Evolutionary conservation across 2,329 filamentous ascomycete genomes (phyloP).

Genomic region (Colletotrichum cereale): DNA sequence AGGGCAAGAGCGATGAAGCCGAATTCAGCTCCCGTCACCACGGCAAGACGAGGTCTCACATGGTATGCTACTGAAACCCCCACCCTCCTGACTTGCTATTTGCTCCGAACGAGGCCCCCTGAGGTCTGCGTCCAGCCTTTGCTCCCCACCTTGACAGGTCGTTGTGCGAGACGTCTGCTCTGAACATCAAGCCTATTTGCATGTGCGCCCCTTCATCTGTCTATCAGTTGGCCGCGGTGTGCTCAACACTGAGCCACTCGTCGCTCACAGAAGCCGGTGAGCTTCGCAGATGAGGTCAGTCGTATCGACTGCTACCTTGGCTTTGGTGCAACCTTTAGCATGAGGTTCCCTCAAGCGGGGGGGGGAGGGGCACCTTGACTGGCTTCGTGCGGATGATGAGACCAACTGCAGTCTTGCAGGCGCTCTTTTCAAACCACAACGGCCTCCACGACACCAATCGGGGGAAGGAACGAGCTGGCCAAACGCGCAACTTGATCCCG

Average conservation of each 20-base stretch:
- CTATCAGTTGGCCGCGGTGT: background rate
- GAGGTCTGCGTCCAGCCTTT: background rate
- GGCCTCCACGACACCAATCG: background rate
- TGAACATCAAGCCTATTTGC: background rate
- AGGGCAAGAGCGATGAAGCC: slow-evolving; percentile 57
- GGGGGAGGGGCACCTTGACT: background rate
- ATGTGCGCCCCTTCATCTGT: background rate
- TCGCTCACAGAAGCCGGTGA: background rate
- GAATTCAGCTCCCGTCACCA: slow-evolving; percentile 76
- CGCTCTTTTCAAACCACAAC: background rate
- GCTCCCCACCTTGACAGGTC: background rate
- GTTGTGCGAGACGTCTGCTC: background rate
- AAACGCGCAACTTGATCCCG: background rate
- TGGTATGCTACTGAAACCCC: slow-evolving; percentile 65
- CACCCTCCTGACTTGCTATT: slow-evolving; percentile 10
- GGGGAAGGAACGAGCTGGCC: background rate
- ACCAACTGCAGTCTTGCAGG: background rate
- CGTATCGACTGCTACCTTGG: background rate
- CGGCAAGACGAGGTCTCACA: slow-evolving; percentile 87
- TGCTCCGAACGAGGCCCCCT: background rate
- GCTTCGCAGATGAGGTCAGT: background rate
- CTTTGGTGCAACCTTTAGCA: background rate
- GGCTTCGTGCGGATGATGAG: background rate
- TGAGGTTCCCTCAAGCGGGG: background rate
- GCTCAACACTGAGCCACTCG: background rate